Conservation (phyloP, 192 early-diverging fungal genomes). For the Dissophora globulifera region DNA sequence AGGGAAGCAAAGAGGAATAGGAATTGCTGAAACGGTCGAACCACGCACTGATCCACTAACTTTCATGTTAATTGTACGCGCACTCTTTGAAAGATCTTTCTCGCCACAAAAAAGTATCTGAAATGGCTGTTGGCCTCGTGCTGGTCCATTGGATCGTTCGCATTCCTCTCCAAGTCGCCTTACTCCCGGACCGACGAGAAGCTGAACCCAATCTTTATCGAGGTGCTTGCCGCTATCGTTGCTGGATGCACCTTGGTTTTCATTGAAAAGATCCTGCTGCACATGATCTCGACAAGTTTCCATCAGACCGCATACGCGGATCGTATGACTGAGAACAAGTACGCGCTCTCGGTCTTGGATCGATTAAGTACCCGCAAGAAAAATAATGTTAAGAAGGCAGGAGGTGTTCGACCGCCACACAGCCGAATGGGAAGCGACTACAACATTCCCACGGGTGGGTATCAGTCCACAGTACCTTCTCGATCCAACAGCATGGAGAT, state of each 20-base stretch:
- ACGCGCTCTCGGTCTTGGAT: conserved; percentile 66
- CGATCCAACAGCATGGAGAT: conserved; percentile 40
- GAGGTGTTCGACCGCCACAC: conserved; percentile 22
- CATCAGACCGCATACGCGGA: conserved; percentile 73
- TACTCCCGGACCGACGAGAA: conserved; percentile 9
- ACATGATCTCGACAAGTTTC: conserved; percentile 70
- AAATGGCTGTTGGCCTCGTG: conserved; percentile 38
- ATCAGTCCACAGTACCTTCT: conserved; percentile 22
- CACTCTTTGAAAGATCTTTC: too few species aligned
- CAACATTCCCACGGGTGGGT: conserved; percentile 16
- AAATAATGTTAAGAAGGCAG: conserved; percentile 45
- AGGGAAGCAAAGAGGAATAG: background rate
- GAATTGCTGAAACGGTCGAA: too few species aligned
- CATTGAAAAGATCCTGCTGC: conserved; percentile 69
- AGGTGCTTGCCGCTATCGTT: conserved; percentile 32
- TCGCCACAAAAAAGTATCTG: conserved; percentile 39
- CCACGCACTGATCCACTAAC: too few species aligned
- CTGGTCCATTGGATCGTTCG: conserved; percentile 47
- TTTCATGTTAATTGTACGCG: too few species aligned
- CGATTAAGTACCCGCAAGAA: conserved; percentile 62
- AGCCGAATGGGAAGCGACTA: conserved; percentile 25
- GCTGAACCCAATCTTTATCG: conserved; percentile 30
- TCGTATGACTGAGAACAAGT: conserved; percentile 65
- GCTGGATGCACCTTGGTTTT: conserved; percentile 28
- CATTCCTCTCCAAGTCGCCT: conserved; percentile 30